A percentile compares a stretch with the other conserved stretches of the same genome.
Conservation (phyloP, 371 early-diverging fungal species). For the Mortierella sp. region DNA sequence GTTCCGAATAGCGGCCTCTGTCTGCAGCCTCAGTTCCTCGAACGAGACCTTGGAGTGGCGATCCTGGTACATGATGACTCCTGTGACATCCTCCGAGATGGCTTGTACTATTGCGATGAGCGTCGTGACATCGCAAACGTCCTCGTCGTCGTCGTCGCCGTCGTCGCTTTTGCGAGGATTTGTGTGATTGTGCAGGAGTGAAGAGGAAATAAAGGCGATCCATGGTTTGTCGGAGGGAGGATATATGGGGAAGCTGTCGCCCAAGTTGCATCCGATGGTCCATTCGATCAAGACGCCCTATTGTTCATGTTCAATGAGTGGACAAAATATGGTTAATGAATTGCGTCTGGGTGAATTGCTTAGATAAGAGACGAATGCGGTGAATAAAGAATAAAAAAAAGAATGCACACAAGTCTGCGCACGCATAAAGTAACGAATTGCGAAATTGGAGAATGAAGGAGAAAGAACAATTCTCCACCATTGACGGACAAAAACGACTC, state of each 20-base stretch:
- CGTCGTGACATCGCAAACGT: constrained; percentile 23
- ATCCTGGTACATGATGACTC: constrained; percentile 49
- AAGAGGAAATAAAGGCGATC: constrained; percentile 53
- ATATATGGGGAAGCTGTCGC: constrained; percentile 31
- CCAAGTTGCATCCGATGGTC: constrained; percentile 43
- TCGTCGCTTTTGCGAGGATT: background rate
- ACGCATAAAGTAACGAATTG: background rate
- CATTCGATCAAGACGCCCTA: constrained; percentile 52
- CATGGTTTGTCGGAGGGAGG: constrained; percentile 45
- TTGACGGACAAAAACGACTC: background rate
- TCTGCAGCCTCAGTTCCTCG: constrained; percentile 30
- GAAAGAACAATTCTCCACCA: background rate
- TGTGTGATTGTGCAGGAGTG: constrained; percentile 19
- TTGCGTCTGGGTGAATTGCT: no score
- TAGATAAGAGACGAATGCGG: background rate
- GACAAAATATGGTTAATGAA: background rate
- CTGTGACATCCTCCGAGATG: constrained; percentile 32
- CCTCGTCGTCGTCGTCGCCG: background rate
- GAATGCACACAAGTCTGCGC: background rate
- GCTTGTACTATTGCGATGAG: constrained; percentile 43
- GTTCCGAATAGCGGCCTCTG: constrained; percentile 30
- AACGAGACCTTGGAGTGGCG: constrained; percentile 10
- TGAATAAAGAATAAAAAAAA: background rate
- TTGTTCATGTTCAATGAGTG: background rate
- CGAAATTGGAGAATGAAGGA: background rate